phyloP scores from a whole-genome alignment of 257 asterid species.

The Solanum tarapatanum region DNA sequence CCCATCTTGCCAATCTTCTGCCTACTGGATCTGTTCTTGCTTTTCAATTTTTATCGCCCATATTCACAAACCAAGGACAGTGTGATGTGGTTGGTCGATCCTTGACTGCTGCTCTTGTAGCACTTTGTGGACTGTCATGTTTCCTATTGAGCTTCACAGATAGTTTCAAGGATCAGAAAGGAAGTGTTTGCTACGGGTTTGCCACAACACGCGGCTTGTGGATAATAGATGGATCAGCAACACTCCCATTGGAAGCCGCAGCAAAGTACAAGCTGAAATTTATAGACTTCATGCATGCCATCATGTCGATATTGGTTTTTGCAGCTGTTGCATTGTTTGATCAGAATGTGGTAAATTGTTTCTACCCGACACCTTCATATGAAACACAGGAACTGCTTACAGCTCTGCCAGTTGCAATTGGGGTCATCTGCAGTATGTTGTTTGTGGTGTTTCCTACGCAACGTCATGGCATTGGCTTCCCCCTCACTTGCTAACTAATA shows the following conservation, averaged over 20 bases:
- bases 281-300: constrained; percentile 69
- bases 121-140: constrained; percentile 62
- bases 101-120: constrained; percentile 46
- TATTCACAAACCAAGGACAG: constrained; percentile 66
- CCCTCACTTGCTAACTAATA: constrained; percentile 28
- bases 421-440: constrained; percentile 71
- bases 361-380: constrained; percentile 61
- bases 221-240: constrained; percentile 66
- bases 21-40: constrained; percentile 89
- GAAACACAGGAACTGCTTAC: constrained; percentile 54
- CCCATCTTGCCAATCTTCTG: constrained; percentile 75
- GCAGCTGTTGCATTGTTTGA: constrained; percentile 69
- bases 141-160: constrained; percentile 66
- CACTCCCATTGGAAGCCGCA: constrained; percentile 37
- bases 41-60: constrained; percentile 64
- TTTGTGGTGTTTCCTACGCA: constrained; percentile 77
- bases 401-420: constrained; percentile 76
- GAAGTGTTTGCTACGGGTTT: constrained; percentile 55
- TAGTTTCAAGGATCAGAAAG: constrained; percentile 69
- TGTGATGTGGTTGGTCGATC: constrained; percentile 49
- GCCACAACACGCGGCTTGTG: constrained; percentile 67
- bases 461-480: constrained; percentile 90
- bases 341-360: constrained; percentile 59
- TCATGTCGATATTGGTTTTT: constrained; percentile 81
- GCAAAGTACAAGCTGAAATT: constrained; percentile 50